A percentile compares a stretch with the other conserved stretches of the same genome.
phyloP scores from a whole-genome alignment of 352 stramenopile genomes.

The Pythium plurisporium region DNA sequence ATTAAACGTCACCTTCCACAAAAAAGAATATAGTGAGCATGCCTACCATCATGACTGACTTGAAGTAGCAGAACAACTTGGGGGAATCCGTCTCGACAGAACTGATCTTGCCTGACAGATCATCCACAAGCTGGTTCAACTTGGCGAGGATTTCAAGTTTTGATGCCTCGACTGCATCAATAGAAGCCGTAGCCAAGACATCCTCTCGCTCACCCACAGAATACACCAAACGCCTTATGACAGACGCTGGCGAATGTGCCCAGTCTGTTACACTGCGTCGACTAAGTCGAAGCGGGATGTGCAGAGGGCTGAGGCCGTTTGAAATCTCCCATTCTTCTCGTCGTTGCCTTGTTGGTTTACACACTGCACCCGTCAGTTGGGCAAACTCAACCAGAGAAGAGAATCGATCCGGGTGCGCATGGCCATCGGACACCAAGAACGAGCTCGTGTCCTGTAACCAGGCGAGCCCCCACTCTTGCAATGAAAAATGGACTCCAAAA shows the following conservation, averaged over 20 bases:
- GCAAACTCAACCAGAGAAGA: constrained; percentile 11
- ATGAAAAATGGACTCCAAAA: constrained; percentile 23
- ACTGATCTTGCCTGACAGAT: constrained; percentile 35
- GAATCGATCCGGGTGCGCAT: constrained; percentile 15
- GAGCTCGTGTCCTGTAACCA: constrained; percentile 2
- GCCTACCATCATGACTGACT: constrained; percentile 24
- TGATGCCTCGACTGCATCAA: not conserved
- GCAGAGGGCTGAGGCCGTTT: constrained; percentile 4
- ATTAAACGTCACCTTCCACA: not conserved
- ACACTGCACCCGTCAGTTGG: not conserved
- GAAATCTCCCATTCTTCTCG: not conserved
- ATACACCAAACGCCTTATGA: not conserved
- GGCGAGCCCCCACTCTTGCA: constrained; percentile 20
- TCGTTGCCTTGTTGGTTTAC: not conserved
- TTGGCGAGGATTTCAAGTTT: not conserved
- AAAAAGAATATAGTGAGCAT: constrained; percentile 10
- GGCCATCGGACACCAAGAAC: not conserved
- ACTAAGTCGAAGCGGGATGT: constrained; percentile 2
- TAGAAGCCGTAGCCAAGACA: not conserved
- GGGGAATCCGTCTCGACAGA: constrained; percentile 22
- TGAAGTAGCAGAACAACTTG: constrained; percentile 16
- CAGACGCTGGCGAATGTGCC: not conserved
- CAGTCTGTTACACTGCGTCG: not conserved
- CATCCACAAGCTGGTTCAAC: constrained; percentile 36
- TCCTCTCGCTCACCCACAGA: not conserved